phyloP scores from a whole-genome alignment of 1,139 yeast genomes.

The Kazachstania sp. region DNA sequence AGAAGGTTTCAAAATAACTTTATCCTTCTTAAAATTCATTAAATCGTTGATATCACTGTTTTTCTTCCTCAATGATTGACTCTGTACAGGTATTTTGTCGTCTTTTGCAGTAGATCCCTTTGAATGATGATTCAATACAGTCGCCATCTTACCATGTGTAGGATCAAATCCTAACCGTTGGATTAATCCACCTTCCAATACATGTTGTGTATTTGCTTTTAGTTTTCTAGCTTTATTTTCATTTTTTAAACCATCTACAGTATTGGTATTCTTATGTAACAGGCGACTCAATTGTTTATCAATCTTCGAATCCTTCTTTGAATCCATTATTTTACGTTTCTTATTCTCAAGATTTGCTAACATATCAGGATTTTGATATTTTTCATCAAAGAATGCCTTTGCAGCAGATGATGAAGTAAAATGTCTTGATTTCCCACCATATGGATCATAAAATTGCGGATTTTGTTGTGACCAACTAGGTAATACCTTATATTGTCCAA shows the following conservation, averaged over 20 bases:
- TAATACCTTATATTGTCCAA: slow-evolving; percentile 6
- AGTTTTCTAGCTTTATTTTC: slow-evolving; percentile 21
- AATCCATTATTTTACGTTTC: slow-evolving; percentile 23
- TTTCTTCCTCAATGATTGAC: slow-evolving; percentile 13
- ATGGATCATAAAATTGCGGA: slow-evolving; percentile 3
- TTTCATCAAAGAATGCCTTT: slow-evolving; percentile 41
- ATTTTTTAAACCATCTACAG: slow-evolving; percentile 7
- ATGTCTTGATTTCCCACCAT: slow-evolving; percentile 10
- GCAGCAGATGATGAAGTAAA: slow-evolving; percentile 38
- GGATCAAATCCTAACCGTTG: slow-evolving; percentile 48
- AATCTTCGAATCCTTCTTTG: slow-evolving; percentile 18
- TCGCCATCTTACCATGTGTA: slow-evolving; percentile 29
- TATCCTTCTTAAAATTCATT: slow-evolving; percentile 29
- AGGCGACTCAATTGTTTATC: slow-evolving; percentile 14
- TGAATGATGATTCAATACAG: slow-evolving; percentile 16
- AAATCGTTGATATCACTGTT: slow-evolving; percentile 27
- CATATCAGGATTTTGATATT: slow-evolving; percentile 42
- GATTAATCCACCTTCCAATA: slow-evolving; percentile 36
- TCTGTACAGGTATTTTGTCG: neutral
- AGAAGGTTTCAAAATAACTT: slow-evolving; percentile 29
- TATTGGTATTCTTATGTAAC: slow-evolving; percentile 6
- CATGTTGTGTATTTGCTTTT: slow-evolving; percentile 28
- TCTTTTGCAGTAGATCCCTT: slow-evolving; percentile 5
- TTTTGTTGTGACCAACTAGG: slow-evolving; percentile 8
- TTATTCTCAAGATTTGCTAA: slow-evolving; percentile 31